Percentiles rank a stretch among this genome's conserved stretches.
Conservation (phyloP, 2,329 filamentous ascomycete genomes). For the Xylaria sp. region DNA sequence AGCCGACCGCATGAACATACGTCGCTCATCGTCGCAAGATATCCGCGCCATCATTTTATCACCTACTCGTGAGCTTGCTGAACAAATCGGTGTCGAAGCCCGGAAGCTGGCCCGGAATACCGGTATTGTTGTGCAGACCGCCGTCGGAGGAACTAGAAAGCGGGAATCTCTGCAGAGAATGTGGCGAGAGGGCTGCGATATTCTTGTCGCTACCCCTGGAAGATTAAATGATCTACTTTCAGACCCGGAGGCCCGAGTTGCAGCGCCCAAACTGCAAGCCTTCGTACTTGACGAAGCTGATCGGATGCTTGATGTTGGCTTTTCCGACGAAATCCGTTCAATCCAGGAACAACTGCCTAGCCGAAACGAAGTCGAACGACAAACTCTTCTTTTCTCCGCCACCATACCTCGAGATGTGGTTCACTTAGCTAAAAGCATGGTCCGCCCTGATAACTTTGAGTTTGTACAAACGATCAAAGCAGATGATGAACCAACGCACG, state of each 20-base stretch:
- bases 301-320: conserved; percentile 96
- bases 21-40: conserved; percentile 57
- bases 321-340: conserved; percentile 70
- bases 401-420: conserved; percentile 89
- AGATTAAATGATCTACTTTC: conserved; percentile 83
- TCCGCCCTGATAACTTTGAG: conserved; percentile 82
- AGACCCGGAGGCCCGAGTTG: conserved; percentile 70
- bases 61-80: conserved; percentile 82
- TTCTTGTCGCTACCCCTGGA: conserved; percentile 91
- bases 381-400: conserved; percentile 95
- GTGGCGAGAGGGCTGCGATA: conserved; percentile 80
- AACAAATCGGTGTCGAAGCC: conserved; percentile 85
- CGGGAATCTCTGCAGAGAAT: conserved; percentile 72
- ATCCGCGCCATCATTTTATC: conserved; percentile 78
- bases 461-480: conserved; percentile 89
- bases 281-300: conserved; percentile 97
- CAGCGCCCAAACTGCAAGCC: conserved; percentile 84
- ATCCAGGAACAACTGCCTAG: conserved; percentile 73
- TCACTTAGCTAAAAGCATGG: conserved; percentile 77
- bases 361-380: conserved; percentile 71
- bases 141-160: conserved; percentile 94
- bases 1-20: conserved; percentile 54
- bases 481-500: conserved; percentile 86
- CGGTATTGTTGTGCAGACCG: conserved; percentile 73
- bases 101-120: conserved; percentile 72